Conservation (phyloP, 345 rosid genomes). For the Hibiscus mutabilis region DNA sequence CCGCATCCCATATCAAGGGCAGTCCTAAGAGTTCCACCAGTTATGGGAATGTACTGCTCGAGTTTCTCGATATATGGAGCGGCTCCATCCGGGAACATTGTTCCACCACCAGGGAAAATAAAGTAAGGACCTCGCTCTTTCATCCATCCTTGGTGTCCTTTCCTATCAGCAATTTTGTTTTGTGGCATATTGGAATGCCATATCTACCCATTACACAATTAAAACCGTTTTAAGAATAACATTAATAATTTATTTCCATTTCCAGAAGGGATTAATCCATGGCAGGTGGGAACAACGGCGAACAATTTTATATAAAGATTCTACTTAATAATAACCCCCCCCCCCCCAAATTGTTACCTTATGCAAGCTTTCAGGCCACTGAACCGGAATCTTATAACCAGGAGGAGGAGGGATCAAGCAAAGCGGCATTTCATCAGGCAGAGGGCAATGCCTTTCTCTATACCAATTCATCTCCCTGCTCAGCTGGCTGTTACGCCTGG, state of each 20-base stretch:
- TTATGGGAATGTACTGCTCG: constrained; percentile 68
- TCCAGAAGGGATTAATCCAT: not conserved
- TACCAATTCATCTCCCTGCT: constrained; percentile 90
- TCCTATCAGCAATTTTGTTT: constrained; percentile 91
- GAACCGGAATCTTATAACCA: constrained; percentile 75
- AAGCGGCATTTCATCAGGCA: constrained; percentile 65
- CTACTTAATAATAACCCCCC: not conserved
- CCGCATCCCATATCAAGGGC: constrained; percentile 99
- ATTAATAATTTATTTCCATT: not conserved
- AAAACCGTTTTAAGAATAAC: not conserved
- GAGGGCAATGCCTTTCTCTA: constrained; percentile 87
- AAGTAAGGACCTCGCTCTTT: constrained; percentile 76
- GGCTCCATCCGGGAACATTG: constrained; percentile 97
- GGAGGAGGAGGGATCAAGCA: constrained; percentile 86
- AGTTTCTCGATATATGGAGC: constrained; percentile 80
- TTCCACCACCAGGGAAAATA: constrained; percentile 96
- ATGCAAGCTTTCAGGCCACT: constrained; percentile 87
- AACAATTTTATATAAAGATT: not conserved
- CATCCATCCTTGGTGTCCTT: constrained; percentile 99
- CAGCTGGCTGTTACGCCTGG: constrained; percentile 81
- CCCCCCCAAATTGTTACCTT: constrained; percentile 55
- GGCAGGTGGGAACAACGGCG: too few relatives aligned
- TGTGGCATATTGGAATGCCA: constrained; percentile 99
- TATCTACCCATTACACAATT: constrained; percentile 40
- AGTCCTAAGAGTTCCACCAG: constrained; percentile 67